phyloP scores from a whole-genome alignment of 805 yeast genomes.

The Candida parachauliodes region DNA sequence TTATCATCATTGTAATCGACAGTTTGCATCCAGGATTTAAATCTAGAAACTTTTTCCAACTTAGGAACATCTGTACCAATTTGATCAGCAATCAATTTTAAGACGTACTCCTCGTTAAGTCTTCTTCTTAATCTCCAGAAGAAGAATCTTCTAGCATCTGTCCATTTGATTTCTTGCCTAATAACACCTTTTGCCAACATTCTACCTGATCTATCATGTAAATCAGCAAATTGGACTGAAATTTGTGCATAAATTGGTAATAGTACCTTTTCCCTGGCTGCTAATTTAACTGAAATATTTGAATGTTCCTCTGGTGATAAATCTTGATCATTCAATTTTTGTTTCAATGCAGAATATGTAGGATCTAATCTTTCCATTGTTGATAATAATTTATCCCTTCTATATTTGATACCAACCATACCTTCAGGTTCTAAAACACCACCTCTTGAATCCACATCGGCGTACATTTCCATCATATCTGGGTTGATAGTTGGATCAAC shows the following conservation, averaged over 20 bases:
- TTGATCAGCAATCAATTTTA: constrained; percentile 67
- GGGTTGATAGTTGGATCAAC: constrained; percentile 97
- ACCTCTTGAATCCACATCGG: constrained; percentile 91
- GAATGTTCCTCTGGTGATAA: constrained; percentile 65
- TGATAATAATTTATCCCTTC: constrained; percentile 85
- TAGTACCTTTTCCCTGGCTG: constrained; percentile 73
- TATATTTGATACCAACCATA: constrained; percentile 97
- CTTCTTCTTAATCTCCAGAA: constrained; percentile 99
- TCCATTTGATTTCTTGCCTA: constrained; percentile 81
- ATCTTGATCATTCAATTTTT: constrained; percentile 48
- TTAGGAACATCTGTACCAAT: constrained; percentile 54
- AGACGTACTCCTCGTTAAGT: constrained; percentile 84
- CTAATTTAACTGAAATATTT: constrained; percentile 59
- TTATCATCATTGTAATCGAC: constrained; percentile 69
- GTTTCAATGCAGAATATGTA: constrained; percentile 65
- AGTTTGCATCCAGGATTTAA: constrained; percentile 82
- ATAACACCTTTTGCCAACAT: constrained; percentile 95
- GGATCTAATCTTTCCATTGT: constrained; percentile 90
- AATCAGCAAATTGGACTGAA: constrained; percentile 93
- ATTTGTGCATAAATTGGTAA: constrained; percentile 89
- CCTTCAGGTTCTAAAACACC: constrained; percentile 99
- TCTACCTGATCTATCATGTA: constrained; percentile 96
- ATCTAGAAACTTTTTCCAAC: constrained; percentile 80
- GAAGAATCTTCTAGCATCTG: constrained; percentile 87
- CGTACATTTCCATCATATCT: constrained; percentile 99